Percentiles rank a stretch among this genome's conserved stretches.
Evolutionary conservation across 202 grass and related monocot genomes (phyloP).

Genomic region (Zizania palustris): DNA sequence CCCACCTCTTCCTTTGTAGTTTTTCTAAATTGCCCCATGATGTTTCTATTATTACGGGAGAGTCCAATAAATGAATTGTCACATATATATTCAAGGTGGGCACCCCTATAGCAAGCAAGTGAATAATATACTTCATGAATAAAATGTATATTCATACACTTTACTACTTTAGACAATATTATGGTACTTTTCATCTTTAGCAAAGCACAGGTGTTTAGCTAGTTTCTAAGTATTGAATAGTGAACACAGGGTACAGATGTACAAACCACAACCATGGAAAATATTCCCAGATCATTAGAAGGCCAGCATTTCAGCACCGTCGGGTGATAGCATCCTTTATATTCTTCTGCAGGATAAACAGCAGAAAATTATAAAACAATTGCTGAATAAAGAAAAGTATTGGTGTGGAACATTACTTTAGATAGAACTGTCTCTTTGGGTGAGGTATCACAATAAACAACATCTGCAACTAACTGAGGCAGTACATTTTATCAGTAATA

Average conservation of each 20-base stretch:
- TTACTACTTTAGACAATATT: too few species aligned
- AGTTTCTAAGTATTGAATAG: not conserved
- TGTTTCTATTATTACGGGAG: too few species aligned
- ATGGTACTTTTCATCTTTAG: too few species aligned
- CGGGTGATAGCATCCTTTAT: not conserved
- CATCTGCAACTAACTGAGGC: not conserved
- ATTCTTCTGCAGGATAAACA: constrained; percentile 10
- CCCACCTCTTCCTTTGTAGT: too few species aligned
- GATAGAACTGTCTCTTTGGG: not conserved
- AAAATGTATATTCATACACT: too few species aligned
- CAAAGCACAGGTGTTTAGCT: too few species aligned
- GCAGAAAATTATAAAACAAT: not conserved
- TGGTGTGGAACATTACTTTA: not conserved
- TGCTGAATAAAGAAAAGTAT: not conserved
- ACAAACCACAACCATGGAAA: constrained; percentile 11
- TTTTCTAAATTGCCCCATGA: too few species aligned
- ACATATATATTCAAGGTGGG: too few species aligned
- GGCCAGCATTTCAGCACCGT: not conserved
- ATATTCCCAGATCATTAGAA: not conserved
- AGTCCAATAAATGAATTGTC: too few species aligned
- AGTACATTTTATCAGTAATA: not conserved
- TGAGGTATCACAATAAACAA: not conserved
- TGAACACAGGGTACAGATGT: not conserved
- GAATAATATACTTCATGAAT: too few species aligned
- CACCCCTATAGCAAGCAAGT: too few species aligned